Evolutionary conservation across 179 eudicot species (phyloP).

Genomic region (Beta macrorhiza): DNA sequence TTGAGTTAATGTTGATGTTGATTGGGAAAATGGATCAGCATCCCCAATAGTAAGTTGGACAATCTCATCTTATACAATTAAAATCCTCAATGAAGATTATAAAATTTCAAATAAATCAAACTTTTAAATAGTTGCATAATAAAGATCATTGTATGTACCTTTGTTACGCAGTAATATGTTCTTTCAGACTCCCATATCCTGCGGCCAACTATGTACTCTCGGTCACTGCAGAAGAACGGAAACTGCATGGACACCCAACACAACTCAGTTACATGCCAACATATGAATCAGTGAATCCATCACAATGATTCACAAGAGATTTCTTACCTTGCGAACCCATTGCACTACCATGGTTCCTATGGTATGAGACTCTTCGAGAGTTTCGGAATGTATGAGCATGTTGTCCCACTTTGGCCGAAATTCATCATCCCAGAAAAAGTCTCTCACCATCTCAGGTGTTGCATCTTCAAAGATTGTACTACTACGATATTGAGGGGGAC

Average conservation of each 20-base stretch:
- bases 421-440: constrained; percentile 98
- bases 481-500: constrained; percentile 96
- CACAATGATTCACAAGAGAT: constrained; percentile 2
- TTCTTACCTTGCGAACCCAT: constrained; percentile 83
- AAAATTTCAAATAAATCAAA: neutral
- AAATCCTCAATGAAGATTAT: neutral
- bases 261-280: constrained; percentile 13
- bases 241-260: constrained; percentile 49
- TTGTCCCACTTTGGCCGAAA: constrained; percentile 85
- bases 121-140: neutral
- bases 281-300: constrained; percentile 4
- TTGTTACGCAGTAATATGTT: constrained; percentile 85
- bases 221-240: constrained; percentile 93
- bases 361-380: constrained; percentile 63
- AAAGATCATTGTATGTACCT: constrained; percentile 44
- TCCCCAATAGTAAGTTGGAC: neutral
- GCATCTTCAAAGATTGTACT: constrained; percentile 92
- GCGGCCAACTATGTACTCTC: constrained; percentile 87
- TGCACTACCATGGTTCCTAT: constrained; percentile 90
- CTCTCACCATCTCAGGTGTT: constrained; percentile 85
- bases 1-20: neutral
- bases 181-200: constrained; percentile 87
- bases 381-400: constrained; percentile 67
- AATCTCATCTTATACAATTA: neutral
- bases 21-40: neutral